Evolutionary conservation across 2,329 filamentous ascomycete species (phyloP), one percentile per base, ranked within the genome.

Genomic region (Fusarium udum): DNA sequence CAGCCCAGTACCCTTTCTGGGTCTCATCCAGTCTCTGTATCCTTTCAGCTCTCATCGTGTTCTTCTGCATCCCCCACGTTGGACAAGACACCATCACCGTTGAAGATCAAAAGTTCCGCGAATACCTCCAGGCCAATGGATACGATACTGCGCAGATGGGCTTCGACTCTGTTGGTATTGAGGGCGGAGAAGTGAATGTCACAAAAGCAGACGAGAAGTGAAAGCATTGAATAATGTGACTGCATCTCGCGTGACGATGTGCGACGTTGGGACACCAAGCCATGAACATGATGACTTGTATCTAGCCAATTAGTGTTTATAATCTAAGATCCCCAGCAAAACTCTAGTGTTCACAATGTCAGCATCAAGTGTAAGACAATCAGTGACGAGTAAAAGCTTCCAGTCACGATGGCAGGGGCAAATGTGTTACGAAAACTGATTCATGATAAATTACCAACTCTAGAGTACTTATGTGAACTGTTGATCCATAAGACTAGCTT

Each of bases 1-100:
- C 87, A 10, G 93, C 93, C 2, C 94, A 97, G 79, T 94, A 97
- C 75, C 95, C 95, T 0, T 98, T 97, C 84, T 97, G 91, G 81
- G 93, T 98, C n/a, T 92, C 91, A 4, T 92, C 91, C 43, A 85
- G 89, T 31, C 82, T 97, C 62, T 96, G 93, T 75, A 82, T 97
- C n/a, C 85, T 97, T 55, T 92, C 91, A 5, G 94, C 93, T 1
- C 82, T 71, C 10, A 80, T 84, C 16, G 76, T 85, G 4, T 84
- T 92, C 14, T 89, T 94, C 76, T 87, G 88, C 65, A 82, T 97
- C 56, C 95, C 95, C 0, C 84, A 93, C 53, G 92, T 98, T 69
- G 91, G 91, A n/a, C 88, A 97, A 83, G 92, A 97, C 77, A 97
- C 94, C 0, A 97, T 98, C 71, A 89, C 91, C 2, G 78, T 87